Evolutionary conservation across 805 yeast genomes (phyloP), one percentile per base, ranked within the genome.

Genomic region (Ogataea zsoltii): DNA sequence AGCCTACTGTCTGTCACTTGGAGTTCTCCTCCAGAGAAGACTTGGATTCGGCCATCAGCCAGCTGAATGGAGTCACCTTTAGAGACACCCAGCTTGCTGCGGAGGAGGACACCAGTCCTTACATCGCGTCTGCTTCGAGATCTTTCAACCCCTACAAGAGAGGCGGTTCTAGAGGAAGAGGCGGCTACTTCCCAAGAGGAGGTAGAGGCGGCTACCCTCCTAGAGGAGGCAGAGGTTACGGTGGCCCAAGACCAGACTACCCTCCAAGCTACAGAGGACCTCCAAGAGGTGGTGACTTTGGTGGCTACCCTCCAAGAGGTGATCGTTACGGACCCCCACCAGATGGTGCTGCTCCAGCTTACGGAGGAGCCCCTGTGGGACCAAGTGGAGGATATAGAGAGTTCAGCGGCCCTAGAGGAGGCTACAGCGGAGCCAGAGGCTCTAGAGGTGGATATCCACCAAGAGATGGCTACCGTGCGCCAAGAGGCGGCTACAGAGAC

Each of bases 91-190:
- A 80, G 49, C 72, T 88, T 46, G 69, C 81, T 41, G 88, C 86
- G 48, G 96, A 88, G 69, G 88, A 85, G 67, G 97, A 89, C 60
- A 76, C 80, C 39, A 68, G 80, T 45, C 83, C 83, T 41, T 78
- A 76, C 56, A 71, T 77, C 44, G 65, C 68, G 16, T 59, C 68
- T 42, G 67, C 80, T 70, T 52, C 82, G 70, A 57, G 76, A 74
- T 57, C 72, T 67, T 61, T 70, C 71, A 62, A 72, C 55, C 71
- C 71, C 45, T 55, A 67, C 46, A 69, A 72, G 45, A 58, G 73
- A 56, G 68, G 70, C 16, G 52, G 61, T 49, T 68, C 74, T 56
- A 71, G 71, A 42, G 46, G 69, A 54, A 80, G 71, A 68, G 83
- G 76, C 50, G 72, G 75, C 65, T 74, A 51, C 45, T n/a, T 7